These are phyloP conservation scores for Penicillium sp. DNA, from an alignment of 2,329 filamentous ascomycete species.

Conservation along the genomic window DNA sequence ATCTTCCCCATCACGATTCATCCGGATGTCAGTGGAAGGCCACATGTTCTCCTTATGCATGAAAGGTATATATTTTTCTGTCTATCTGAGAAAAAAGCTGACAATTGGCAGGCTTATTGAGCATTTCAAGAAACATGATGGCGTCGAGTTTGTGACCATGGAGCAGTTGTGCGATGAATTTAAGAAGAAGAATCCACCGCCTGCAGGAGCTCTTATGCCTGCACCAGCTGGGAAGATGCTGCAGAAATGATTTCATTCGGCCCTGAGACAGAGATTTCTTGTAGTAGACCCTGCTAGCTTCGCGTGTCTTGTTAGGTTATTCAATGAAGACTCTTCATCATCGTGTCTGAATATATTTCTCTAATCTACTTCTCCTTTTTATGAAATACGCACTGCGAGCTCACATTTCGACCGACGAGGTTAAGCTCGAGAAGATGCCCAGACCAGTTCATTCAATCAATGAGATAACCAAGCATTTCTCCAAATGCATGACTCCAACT, in stretches of 20 bases:
- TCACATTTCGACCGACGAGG: no score
- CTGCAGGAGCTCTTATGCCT: constrained; percentile 20
- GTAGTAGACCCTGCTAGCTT: no score
- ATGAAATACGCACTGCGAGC: no score
- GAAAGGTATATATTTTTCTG: constrained; percentile 48
- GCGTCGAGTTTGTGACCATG: constrained; percentile 28
- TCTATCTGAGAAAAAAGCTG: background rate
- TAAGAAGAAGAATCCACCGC: constrained; percentile 21
- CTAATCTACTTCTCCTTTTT: no score
- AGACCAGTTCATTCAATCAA: no score
- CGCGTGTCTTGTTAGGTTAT: no score
- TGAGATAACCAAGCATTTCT: no score
- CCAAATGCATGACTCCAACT: no score
- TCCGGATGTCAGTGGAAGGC: constrained; percentile 65
- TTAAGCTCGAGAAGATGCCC: no score
- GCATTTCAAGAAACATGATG: constrained; percentile 26
- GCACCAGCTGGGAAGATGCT: constrained; percentile 10
- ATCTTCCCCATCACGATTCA: constrained; percentile 73
- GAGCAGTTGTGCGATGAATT: constrained; percentile 26
- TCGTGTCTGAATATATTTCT: no score
- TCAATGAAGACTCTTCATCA: no score
- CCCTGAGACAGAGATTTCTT: no score
- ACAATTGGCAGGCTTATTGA: constrained; percentile 22
- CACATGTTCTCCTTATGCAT: constrained; percentile 67
- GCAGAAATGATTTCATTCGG: background rate